phyloP scores from a whole-genome alignment of 192 early-diverging fungal genomes.

The Allomyces macrogynus region DNA sequence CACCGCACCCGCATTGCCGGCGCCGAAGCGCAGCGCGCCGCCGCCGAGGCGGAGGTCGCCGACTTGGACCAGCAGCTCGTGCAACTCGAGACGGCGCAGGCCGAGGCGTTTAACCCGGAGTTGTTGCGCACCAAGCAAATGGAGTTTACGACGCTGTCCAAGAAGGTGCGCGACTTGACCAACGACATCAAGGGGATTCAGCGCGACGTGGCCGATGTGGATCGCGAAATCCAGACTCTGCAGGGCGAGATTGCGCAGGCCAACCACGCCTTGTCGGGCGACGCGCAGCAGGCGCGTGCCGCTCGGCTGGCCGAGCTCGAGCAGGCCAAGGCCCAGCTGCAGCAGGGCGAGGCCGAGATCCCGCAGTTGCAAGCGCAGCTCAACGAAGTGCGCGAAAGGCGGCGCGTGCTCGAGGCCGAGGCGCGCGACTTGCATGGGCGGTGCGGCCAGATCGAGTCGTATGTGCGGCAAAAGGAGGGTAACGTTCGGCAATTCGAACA shows the following conservation, averaged over 20 bases:
- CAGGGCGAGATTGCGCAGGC: neutral
- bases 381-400: constrained; percentile 7
- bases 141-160: neutral
- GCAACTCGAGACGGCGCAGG: constrained; percentile 13
- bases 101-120: constrained; percentile 6
- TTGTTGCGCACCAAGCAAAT: constrained; percentile 11
- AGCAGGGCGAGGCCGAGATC: constrained; percentile 13
- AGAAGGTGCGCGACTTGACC: constrained; percentile 7
- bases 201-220: constrained; percentile 18
- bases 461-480: constrained; percentile 17
- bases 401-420: constrained; percentile 16
- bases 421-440: constrained; percentile 10
- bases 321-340: constrained; percentile 8
- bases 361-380: constrained; percentile 14
- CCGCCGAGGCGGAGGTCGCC: constrained; percentile 13
- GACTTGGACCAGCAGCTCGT: constrained; percentile 19
- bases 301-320: constrained; percentile 4
- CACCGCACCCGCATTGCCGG: neutral
- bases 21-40: constrained; percentile 7
- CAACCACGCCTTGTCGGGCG: constrained; percentile 16
- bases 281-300: constrained; percentile 11
- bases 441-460: constrained; percentile 11
- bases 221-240: constrained; percentile 11
- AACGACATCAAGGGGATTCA: constrained; percentile 7
- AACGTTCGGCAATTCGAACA: constrained; percentile 12